Percentiles rank a stretch among this genome's conserved stretches.
Evolutionary conservation across 2,329 filamentous ascomycete genomes (phyloP).

Genomic region (Venturia pyrina): DNA sequence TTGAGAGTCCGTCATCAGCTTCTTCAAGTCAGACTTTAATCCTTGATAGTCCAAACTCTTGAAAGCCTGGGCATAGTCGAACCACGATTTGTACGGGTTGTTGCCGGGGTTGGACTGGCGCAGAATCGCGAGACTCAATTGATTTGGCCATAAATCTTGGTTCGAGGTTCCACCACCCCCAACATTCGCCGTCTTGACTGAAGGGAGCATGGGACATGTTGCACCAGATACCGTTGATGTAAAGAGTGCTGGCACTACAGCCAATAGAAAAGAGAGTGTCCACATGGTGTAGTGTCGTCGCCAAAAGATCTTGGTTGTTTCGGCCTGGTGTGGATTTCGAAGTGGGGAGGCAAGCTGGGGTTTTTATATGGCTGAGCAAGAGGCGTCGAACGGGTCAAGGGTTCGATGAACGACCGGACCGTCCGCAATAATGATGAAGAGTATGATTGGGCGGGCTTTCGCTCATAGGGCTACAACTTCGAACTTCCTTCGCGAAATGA

Average conservation of each 20-base stretch:
- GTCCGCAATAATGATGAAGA: not conserved
- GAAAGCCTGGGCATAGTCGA: slow-evolving; percentile 67
- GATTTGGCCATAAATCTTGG: slow-evolving; percentile 64
- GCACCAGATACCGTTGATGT: not conserved
- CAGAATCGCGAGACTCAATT: slow-evolving; percentile 58
- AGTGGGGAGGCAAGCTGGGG: not conserved
- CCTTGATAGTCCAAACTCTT: slow-evolving; percentile 59
- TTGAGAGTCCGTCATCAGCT: slow-evolving; percentile 69
- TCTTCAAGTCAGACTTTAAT: slow-evolving; percentile 61
- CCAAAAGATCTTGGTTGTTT: not conserved
- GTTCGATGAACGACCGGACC: not conserved
- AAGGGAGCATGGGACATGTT: not conserved
- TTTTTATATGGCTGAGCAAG: not conserved
- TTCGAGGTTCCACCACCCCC: slow-evolving; percentile 56
- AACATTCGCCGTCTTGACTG: slow-evolving; percentile 24
- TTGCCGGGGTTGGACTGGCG: slow-evolving; percentile 56
- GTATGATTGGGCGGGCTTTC: not conserved
- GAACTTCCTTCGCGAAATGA: not conserved
- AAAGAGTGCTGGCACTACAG: not conserved
- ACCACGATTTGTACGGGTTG: slow-evolving; percentile 55
- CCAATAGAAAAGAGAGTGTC: not conserved
- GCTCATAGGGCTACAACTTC: not conserved
- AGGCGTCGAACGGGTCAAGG: not conserved
- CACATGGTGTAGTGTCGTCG: not conserved
- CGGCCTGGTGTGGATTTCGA: not conserved